Evolutionary conservation across 2,329 filamentous ascomycete genomes (phyloP).

Genomic region (Fragosphaeria purpurea): DNA sequence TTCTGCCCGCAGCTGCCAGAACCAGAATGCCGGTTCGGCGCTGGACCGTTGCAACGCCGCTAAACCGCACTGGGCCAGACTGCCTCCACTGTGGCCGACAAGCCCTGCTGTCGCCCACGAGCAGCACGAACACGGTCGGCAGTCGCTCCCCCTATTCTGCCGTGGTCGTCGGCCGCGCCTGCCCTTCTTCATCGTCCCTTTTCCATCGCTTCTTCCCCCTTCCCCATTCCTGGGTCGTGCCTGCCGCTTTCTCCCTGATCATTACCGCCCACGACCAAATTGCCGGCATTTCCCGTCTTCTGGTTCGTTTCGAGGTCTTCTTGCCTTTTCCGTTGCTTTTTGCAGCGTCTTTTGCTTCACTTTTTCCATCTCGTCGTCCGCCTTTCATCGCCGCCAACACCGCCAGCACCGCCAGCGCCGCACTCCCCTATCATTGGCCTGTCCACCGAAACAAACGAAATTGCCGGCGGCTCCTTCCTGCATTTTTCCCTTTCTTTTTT

Average conservation of each 20-base stretch:
- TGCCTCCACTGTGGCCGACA: not conserved
- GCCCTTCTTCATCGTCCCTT: too few relatives aligned
- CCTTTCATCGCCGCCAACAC: too few relatives aligned
- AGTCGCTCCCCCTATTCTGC: not conserved
- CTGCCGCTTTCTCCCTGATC: conserved; percentile 2
- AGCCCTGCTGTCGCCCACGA: too few relatives aligned
- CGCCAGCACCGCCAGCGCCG: too few relatives aligned
- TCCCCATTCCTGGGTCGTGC: not conserved
- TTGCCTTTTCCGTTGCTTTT: not conserved
- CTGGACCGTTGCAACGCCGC: conserved; percentile 7
- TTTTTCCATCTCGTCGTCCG: too few relatives aligned
- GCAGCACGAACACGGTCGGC: not conserved
- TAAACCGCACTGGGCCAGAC: conserved; percentile 11
- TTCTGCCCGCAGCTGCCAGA: not conserved
- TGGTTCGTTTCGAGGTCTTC: not conserved
- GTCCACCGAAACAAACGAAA: too few relatives aligned
- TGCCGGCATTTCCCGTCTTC: too few relatives aligned
- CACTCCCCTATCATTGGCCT: too few relatives aligned
- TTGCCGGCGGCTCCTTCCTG: not conserved
- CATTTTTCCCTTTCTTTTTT: not conserved
- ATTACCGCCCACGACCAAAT: not conserved
- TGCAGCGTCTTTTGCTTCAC: too few relatives aligned
- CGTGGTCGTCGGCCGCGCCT: too few relatives aligned
- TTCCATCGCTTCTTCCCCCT: too few relatives aligned
- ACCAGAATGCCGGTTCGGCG: conserved; percentile 10